Conservation (phyloP, 2,329 filamentous ascomycete genomes). For the Diaporthe australafricana region DNA sequence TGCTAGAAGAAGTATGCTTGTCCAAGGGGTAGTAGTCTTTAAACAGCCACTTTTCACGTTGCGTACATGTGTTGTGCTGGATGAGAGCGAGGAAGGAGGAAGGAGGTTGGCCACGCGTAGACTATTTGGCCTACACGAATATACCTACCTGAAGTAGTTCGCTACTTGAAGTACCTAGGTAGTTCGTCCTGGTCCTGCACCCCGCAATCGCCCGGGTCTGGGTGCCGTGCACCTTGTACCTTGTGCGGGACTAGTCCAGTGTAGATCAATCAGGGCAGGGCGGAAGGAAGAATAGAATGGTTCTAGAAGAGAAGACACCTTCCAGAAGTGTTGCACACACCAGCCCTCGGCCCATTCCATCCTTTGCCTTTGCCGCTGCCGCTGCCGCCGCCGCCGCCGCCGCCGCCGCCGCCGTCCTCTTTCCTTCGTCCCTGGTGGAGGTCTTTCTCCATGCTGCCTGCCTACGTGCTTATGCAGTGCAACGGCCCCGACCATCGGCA, state of each 20-base stretch:
- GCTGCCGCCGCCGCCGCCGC: background rate
- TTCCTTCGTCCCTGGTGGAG: background rate
- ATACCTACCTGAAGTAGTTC: too few relatives aligned
- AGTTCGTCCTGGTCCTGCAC: background rate
- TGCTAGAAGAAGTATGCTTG: too few relatives aligned
- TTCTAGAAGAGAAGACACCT: constrained; percentile 34
- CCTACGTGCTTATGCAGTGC: constrained; percentile 1
- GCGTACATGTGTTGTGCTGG: too few relatives aligned
- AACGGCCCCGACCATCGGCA: constrained; percentile 1
- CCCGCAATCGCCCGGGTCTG: constrained; percentile 2
- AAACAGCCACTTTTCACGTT: too few relatives aligned
- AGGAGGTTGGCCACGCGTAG: background rate
- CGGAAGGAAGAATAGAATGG: background rate
- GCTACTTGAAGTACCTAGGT: background rate
- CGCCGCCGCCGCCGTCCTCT: background rate
- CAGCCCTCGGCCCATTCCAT: background rate
- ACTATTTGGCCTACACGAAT: too few relatives aligned
- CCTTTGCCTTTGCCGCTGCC: background rate
- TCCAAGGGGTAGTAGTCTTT: too few relatives aligned
- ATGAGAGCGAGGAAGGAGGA: too few relatives aligned
- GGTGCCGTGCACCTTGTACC: background rate
- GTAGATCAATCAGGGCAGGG: background rate
- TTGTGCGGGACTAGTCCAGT: too few relatives aligned
- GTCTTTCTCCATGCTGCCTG: background rate
- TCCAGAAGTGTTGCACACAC: constrained; percentile 32